Base-by-base conservation (phyloP, 2,329 filamentous ascomycete species). In the Hirsutella minnesotensis region DNA sequence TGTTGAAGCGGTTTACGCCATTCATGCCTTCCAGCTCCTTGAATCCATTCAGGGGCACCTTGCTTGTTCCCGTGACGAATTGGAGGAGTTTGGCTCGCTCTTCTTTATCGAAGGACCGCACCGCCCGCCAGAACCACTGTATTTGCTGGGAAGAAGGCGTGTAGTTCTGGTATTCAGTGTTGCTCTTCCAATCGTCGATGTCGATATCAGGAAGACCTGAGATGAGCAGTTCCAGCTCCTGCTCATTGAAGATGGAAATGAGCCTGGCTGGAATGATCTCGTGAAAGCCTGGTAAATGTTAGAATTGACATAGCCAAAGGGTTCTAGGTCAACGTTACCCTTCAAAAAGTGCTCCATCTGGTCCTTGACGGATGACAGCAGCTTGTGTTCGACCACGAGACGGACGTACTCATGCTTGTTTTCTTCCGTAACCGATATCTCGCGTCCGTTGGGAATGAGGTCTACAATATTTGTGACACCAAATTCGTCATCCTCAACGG, bases 11-110 rank as follows among this genome's bases (percentile, higher is more conserved):
- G 64, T 85, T 95, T 62, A 96, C 82, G 33, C 92, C 92, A 58
- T 98, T 96, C 92, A 98, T 98, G 51, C 92, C 94, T 68, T 98
- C 94, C 7, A 98, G 77, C 64, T 98, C 92, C 68, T 95, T 95
- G 75, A 98, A 98, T 12, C 92, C 92, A 54, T 98, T 98, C 40
- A 98, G 79, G 33, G 92, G 92, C 38, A 98, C 94, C 67, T 98
- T 98, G 62, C 86, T 94, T 16, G 94, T 98, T 60, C 92, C 92
- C 1, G 94, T 98, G 51, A 98, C 92, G 61, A 98, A 98, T 58
- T 98, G 92, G 37, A 98, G 75, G 48, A 98, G 70, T 66, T 98
- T 98, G 54, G 92, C 92, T 47, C 87, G 86, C 67, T 98, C 94
- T 68, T 98, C 94, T 68, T 96, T 96, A 69, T 96, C 94, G 58